Evolutionary conservation across 2,329 filamentous ascomycete species (phyloP), one percentile per base, ranked within the genome.

Genomic region (Colletotrichum filicis): DNA sequence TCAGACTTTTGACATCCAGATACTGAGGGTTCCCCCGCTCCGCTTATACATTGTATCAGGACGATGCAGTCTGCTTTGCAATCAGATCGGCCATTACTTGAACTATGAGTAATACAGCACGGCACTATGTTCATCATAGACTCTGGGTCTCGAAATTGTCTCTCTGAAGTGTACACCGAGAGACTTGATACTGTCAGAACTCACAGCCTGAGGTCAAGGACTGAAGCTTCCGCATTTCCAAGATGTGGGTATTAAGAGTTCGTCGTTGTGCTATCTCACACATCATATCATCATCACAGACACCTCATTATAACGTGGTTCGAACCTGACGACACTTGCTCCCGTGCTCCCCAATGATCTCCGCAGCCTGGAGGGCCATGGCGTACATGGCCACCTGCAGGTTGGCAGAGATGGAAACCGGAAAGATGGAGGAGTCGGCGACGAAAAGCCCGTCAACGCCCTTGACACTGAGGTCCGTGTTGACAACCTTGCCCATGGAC

Each of bases 301-400:
- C 22, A 55, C 52, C 42, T 24, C 22, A 28, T 55, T 22, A 28
- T 5, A 26, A 26, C 4, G n/a, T 55, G 52, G 22, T 14, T 6
- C 24, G 14, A 6, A 55, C 22, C 24, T 26, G 22, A 28, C 52
- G 22, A 14, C 55, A 57, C 26, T 61, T 53, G 30, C 42, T 42
- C 14, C 24, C 16, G 1, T 61, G 35, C 30, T 30, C 52, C 14
- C 52, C 55, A 32, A 91, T 91, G n/a, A 86, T 86, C 78, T 89
- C 89, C 2, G 88, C 88, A 2, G 89, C 89, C 81, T 91, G 91
- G 80, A 91, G 89, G 5, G 85, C 86, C 35, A 90, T 81, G 78
- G 90, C 89, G 76, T 89, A 90, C 1, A 86, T 86, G 1, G 88
- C 84, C 0, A 87, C 78, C 5, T 85, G 83, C 35, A 86, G 84